phyloP scores from a whole-genome alignment of 106 monocot genomes.

The Dendrobium catenatum region DNA sequence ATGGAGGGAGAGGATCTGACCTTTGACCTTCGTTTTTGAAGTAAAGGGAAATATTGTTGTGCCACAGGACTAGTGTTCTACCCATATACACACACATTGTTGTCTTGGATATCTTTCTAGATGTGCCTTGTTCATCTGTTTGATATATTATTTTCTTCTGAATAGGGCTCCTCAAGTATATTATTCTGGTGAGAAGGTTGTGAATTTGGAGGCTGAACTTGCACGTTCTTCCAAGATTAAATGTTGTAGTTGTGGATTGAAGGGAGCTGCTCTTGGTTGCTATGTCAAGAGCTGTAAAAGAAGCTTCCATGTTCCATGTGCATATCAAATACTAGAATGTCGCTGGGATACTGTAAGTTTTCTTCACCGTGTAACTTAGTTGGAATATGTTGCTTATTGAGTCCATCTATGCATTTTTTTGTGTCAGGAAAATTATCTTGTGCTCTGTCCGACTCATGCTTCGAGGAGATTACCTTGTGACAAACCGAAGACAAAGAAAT shows the following conservation, averaged over 20 bases:
- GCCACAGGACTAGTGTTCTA: no score
- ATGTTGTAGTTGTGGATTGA: conserved; percentile 64
- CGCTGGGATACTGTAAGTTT: conserved; percentile 77
- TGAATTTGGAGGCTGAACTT: conserved; percentile 57
- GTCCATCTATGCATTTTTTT: neutral
- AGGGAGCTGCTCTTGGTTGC: conserved; percentile 87
- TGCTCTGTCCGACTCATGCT: conserved; percentile 76
- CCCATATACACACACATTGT: neutral
- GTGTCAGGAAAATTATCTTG: conserved; percentile 64
- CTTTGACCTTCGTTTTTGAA: no score
- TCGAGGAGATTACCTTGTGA: conserved; percentile 66
- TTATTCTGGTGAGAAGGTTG: conserved; percentile 22
- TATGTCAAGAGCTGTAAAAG: conserved; percentile 48
- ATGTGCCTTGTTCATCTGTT: neutral
- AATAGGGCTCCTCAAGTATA: conserved; percentile 24
- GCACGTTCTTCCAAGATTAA: conserved; percentile 58
- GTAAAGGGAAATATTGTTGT: no score
- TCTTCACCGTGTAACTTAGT: neutral
- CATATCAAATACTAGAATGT: conserved; percentile 32
- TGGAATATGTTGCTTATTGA: neutral
- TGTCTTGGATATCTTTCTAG: neutral
- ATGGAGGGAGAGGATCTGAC: no score
- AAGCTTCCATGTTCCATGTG: conserved; percentile 84
- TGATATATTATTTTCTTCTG: neutral
- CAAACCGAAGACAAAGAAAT: conserved; percentile 30